These are phyloP conservation scores for Pythium rishiriense DNA, from an alignment of 352 stramenopile genomes.

Conservation along the genomic window DNA sequence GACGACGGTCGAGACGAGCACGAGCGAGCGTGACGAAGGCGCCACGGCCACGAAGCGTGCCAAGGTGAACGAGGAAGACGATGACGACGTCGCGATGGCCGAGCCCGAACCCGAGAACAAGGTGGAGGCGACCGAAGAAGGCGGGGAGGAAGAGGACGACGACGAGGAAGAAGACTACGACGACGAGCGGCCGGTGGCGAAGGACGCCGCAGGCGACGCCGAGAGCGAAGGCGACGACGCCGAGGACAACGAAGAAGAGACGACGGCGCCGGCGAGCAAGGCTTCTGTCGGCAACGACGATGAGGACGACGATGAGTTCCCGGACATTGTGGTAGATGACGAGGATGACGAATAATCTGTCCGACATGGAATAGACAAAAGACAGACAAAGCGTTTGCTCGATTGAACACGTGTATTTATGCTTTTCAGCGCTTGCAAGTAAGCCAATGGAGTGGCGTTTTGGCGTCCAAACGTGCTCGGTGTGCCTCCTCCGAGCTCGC, in stretches of 20 bases:
- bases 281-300: slow-evolving; percentile 40
- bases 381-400: too few species aligned
- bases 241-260: slow-evolving; percentile 29
- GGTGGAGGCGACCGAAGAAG: slow-evolving; percentile 26
- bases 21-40: background rate
- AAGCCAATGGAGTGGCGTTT: too few species aligned
- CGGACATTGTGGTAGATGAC: slow-evolving; percentile 80
- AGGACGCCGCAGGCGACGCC: too few species aligned
- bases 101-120: slow-evolving; percentile 29
- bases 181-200: slow-evolving; percentile 29
- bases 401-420: too few species aligned
- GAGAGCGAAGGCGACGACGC: slow-evolving; percentile 9
- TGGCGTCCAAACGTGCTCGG: too few species aligned
- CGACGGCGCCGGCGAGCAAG: background rate
- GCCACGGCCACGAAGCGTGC: slow-evolving; percentile 15
- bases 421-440: too few species aligned
- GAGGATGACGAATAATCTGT: slow-evolving; percentile 60
- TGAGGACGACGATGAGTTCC: slow-evolving; percentile 59
- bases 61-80: slow-evolving; percentile 39
- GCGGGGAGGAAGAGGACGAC: slow-evolving; percentile 29
- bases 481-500: too few species aligned
- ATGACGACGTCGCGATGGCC: slow-evolving; percentile 41
- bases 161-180: slow-evolving; percentile 32
- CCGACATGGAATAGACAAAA: too few species aligned
- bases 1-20: slow-evolving; percentile 11